Evolutionary conservation across 2,329 filamentous ascomycete genomes (phyloP).

Genomic region (Beauveria sp.): DNA sequence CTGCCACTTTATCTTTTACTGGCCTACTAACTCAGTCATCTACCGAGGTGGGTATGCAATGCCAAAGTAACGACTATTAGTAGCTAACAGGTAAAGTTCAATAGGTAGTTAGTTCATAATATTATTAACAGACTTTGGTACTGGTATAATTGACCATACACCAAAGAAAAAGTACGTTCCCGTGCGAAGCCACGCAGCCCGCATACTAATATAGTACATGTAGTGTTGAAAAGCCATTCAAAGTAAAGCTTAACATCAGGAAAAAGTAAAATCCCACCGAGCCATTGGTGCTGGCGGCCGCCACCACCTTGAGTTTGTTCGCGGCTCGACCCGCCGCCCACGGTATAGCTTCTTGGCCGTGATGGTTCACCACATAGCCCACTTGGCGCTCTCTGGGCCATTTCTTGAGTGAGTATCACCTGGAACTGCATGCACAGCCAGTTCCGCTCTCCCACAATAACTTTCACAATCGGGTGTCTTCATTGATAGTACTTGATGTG

Average conservation of each 20-base stretch:
- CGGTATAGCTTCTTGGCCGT: not conserved
- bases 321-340: slow-evolving; percentile 5
- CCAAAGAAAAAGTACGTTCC: too few species aligned
- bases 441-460: not conserved
- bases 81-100: too few species aligned
- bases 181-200: too few species aligned
- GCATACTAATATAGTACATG: too few species aligned
- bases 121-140: too few species aligned
- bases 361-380: slow-evolving; percentile 4
- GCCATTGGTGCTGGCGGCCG: not conserved
- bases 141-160: too few species aligned
- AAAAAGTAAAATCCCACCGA: not conserved
- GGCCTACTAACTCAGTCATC: too few species aligned
- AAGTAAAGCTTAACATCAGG: too few species aligned
- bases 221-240: too few species aligned
- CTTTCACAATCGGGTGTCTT: not conserved
- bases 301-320: not conserved
- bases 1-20: not conserved
- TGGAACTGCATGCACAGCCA: not conserved
- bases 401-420: not conserved
- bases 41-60: too few species aligned
- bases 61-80: too few species aligned
- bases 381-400: not conserved
- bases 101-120: too few species aligned
- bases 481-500: not conserved